Evolutionary conservation across 2,329 filamentous ascomycete genomes (phyloP), one percentile per base, ranked within the genome.

Genomic region (Drechslera avenae): DNA sequence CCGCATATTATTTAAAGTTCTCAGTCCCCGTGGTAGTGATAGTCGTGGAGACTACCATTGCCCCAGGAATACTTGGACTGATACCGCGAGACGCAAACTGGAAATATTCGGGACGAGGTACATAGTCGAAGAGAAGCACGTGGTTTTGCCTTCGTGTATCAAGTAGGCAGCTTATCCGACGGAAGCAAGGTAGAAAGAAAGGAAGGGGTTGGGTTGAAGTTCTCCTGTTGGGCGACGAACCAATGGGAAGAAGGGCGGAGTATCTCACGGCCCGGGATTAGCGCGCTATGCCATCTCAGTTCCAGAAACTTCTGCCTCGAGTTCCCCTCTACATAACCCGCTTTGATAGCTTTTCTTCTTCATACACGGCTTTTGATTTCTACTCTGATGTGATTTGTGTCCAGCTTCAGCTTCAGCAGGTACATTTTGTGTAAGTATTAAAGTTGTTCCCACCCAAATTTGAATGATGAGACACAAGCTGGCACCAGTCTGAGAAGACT

Each of bases 401-500:
- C 17, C 6, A 35, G 8, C 14, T 32, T 31, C 44, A 44, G 35
- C 41, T 42, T 49, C 19, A 37, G 30, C 33, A 32, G 39, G 32
- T 37, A 31, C 39, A 34, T 42, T 39, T 31, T 52, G 57, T 52
- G 57, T 60, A 56, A 57, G 57, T 59, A 23, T 6, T 50, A 14
- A 28, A 46, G 3, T 18, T 36, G 28, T 34, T 19, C 19, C 41
- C 23, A 28, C 50, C 40, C n/a, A 33, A 14, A 13, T 39, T 63
- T 48, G 50, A 58, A 66, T 82, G 83, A 86, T 84, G 83, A 85
- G 81, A 69, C 71, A 69, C 75, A 75, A 79, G 83, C 83, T 86
- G 83, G 83, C 83, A 86, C 83, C 83, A 85, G 83, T 82, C 83
- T 79, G 75, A 85, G 78, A 81, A 79, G 80, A 82, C 76, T 83